Evolutionary conservation across 306 rosid genomes (phyloP), one percentile per base, ranked within the genome.

Genomic region (Potentilla sterilis): DNA sequence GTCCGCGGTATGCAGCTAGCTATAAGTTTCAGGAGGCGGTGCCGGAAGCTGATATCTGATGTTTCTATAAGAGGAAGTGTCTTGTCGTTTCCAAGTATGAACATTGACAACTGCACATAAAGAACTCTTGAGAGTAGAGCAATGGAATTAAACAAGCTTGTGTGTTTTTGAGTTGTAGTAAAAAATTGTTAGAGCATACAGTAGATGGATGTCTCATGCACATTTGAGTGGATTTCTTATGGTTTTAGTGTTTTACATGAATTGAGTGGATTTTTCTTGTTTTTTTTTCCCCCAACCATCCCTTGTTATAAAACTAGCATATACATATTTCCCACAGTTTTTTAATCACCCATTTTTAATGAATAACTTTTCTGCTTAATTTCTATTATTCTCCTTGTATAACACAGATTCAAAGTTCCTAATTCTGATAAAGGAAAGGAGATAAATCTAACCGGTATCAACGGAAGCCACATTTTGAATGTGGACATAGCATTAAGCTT

Each of bases 381-480:
- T 54, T 41, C 21, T 22, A 13, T 21, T 57, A 15, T 22, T 24
- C 63, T 3, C 8, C n/a, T n/a, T n/a, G 10, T 22, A 22, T 22
- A 32, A 57, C 15, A 21, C 35, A 59, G 15, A 3, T 24, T 37
- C 64, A 5, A 15, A 61, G 15, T 9, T 61, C 66, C 41, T 14
- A 6, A 62, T 7, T 34, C 11, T 51, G 57, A 22, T 1, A 59
- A n/a, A 32, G 16, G 4, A 37, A 28, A 14, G 35, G 15, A 57
- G 63, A 57, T 6, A 59, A 42, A 7, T 38, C 62, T 78, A 21
- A 78, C 80, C 0, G 82, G 82, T 51, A 82, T 4, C 21, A 78
- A 41, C 62, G 82, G 85, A 62, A 78, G 85, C 80, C 82, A 74
- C 85, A 77, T 78, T 82, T 82, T 82, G 75, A 82, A 51, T 74